phyloP scores from a whole-genome alignment of 2,329 filamentous ascomycete species.

The Colletotrichum musicola region DNA sequence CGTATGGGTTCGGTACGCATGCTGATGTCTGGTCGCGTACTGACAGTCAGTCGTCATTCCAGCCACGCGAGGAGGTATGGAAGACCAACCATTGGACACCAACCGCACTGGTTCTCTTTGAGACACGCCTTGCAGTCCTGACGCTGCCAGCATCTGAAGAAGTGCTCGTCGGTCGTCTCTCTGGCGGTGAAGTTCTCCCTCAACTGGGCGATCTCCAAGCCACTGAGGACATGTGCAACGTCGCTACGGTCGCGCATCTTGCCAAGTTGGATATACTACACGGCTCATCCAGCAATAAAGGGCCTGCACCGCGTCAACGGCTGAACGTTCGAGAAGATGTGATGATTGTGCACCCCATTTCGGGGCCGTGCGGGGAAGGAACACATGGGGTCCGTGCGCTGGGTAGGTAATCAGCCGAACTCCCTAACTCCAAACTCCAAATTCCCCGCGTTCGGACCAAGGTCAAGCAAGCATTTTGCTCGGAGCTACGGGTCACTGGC shows the following conservation, averaged over 20 bases:
- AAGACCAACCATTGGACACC: slow-evolving; percentile 64
- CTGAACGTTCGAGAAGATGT: background rate
- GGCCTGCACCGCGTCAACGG: background rate
- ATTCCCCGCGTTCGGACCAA: too few species aligned
- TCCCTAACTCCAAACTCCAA: background rate
- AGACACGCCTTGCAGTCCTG: slow-evolving; percentile 64
- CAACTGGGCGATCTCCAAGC: slow-evolving; percentile 16
- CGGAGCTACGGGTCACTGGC: background rate
- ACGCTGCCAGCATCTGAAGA: slow-evolving; percentile 64
- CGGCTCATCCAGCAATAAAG: background rate
- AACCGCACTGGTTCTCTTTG: slow-evolving; percentile 57
- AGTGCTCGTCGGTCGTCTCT: slow-evolving; percentile 52
- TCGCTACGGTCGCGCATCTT: background rate
- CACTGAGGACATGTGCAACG: background rate
- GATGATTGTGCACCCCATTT: too few species aligned
- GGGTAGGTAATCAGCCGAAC: background rate
- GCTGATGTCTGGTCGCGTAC: slow-evolving; percentile 58
- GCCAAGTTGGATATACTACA: background rate
- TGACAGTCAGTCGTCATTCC: slow-evolving; percentile 11
- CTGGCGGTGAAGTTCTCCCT: slow-evolving; percentile 48
- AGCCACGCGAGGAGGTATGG: background rate
- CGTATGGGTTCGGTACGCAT: slow-evolving; percentile 65
- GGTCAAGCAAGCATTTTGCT: background rate
- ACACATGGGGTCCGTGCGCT: slow-evolving; percentile 20
- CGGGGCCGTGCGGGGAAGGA: slow-evolving; percentile 14